A percentile compares a stretch with the other conserved stretches of the same genome.
Evolutionary conservation across 345 rosid genomes (phyloP).

Genomic region (Gossypium mustelinum): DNA sequence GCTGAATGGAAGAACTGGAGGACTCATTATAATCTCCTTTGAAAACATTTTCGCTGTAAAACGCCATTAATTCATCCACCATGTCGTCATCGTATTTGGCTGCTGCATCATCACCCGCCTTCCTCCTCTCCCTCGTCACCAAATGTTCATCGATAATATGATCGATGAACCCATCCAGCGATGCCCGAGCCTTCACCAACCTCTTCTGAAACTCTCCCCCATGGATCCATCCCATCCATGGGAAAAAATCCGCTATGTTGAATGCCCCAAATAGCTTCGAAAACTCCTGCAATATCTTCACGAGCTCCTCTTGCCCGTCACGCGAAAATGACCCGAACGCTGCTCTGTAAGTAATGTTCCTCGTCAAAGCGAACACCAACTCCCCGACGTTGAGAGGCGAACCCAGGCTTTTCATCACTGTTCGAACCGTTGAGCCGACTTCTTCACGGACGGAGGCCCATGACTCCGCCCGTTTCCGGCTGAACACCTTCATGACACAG

Average conservation of each 20-base stretch:
- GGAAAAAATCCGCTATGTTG: slow-evolving; percentile 68
- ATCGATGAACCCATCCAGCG: slow-evolving; percentile 72
- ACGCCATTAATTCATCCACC: slow-evolving; percentile 83
- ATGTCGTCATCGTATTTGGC: slow-evolving; percentile 45
- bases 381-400: slow-evolving; percentile 58
- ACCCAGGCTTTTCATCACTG: slow-evolving; percentile 38
- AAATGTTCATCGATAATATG: slow-evolving; percentile 68
- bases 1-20: slow-evolving; percentile 42
- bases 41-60: slow-evolving; percentile 44
- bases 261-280: slow-evolving; percentile 88
- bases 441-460: slow-evolving; percentile 90
- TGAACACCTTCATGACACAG: slow-evolving; percentile 75
- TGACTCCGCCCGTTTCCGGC: slow-evolving; percentile 77
- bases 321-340: slow-evolving; percentile 67
- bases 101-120: not conserved
- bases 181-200: slow-evolving; percentile 51
- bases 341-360: slow-evolving; percentile 67
- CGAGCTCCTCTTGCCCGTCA: slow-evolving; percentile 68
- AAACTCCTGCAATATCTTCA: slow-evolving; percentile 74
- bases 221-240: slow-evolving; percentile 66
- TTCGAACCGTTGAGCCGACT: slow-evolving; percentile 41
- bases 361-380: slow-evolving; percentile 56
- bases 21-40: slow-evolving; percentile 32
- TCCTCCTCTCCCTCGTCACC: slow-evolving; percentile 27
- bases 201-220: slow-evolving; percentile 44